Evolutionary conservation across 345 rosid species (phyloP).

Genomic region (Eucalyptus shirleyi): DNA sequence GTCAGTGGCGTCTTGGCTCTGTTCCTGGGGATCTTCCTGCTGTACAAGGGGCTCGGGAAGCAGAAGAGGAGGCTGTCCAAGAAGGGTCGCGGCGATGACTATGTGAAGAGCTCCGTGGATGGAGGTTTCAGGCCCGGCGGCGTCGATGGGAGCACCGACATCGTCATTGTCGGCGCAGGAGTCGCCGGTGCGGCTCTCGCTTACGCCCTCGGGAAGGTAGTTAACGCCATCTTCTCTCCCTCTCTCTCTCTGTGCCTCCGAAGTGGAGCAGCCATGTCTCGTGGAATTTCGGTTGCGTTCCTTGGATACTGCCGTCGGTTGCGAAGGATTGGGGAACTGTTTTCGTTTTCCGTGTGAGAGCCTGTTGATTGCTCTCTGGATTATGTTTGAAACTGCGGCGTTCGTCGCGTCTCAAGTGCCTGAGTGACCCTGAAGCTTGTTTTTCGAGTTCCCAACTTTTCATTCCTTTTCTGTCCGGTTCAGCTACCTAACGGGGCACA

Average conservation of each 20-base stretch:
- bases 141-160: background rate
- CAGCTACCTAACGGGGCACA: background rate
- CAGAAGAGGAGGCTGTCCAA: background rate
- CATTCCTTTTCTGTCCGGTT: background rate
- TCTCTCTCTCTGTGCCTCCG: background rate
- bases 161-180: slow-evolving; percentile 31
- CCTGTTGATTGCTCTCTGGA: background rate
- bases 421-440: background rate
- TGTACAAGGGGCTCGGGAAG: background rate
- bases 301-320: background rate
- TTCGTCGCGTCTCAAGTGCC: background rate
- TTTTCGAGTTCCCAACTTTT: background rate
- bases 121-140: background rate
- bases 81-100: background rate
- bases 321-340: background rate
- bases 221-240: background rate
- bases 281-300: background rate
- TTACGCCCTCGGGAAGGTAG: slow-evolving; percentile 34
- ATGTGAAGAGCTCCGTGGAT: background rate
- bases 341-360: background rate
- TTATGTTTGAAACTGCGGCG: background rate
- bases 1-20: background rate
- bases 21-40: background rate
- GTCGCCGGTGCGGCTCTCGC: slow-evolving; percentile 61
- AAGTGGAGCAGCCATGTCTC: background rate